Conservation (phyloP, 495 filamentous ascomycete species). For the Tuber brumale region DNA sequence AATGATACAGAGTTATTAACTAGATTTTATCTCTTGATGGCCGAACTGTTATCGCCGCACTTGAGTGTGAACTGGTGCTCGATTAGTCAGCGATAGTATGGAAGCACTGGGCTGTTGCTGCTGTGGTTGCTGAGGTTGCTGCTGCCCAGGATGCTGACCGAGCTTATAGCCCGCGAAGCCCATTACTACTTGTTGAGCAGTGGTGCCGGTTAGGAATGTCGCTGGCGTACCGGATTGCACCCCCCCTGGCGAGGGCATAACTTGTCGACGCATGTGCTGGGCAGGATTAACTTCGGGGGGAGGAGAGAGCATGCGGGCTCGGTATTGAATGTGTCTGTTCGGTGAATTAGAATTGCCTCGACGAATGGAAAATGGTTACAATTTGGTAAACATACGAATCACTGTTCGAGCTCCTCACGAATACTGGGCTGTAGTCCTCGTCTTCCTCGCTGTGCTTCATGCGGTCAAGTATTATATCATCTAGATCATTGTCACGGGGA, state of each 20-base stretch:
- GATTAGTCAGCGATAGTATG: not conserved
- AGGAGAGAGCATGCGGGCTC: slow-evolving; percentile 39
- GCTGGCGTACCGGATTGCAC: slow-evolving; percentile 12
- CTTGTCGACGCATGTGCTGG: slow-evolving; percentile 23
- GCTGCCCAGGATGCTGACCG: slow-evolving; percentile 22
- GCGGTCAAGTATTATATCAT: slow-evolving; percentile 56
- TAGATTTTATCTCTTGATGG: not conserved
- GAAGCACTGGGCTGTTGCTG: slow-evolving; percentile 18
- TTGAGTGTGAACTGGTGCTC: not conserved
- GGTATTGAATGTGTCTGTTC: slow-evolving; percentile 38
- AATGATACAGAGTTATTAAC: not conserved
- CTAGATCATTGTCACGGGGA: slow-evolving; percentile 50
- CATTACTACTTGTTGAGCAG: slow-evolving; percentile 19
- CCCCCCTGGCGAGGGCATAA: slow-evolving; percentile 28
- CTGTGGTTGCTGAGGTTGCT: slow-evolving; percentile 29
- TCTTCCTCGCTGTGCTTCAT: slow-evolving; percentile 78
- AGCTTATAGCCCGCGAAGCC: not conserved
- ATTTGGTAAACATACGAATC: slow-evolving; percentile 23
- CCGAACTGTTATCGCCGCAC: not conserved
- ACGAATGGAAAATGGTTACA: not conserved
- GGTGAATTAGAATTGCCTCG: slow-evolving; percentile 7
- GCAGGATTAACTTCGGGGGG: slow-evolving; percentile 29
- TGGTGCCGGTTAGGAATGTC: slow-evolving; percentile 15
- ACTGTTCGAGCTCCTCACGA: slow-evolving; percentile 57
- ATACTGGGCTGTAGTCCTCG: slow-evolving; percentile 57